Percentiles rank a stretch among this genome's conserved stretches.
Conservation (phyloP, 495 filamentous ascomycete genomes). For the Penicillium silybi region DNA sequence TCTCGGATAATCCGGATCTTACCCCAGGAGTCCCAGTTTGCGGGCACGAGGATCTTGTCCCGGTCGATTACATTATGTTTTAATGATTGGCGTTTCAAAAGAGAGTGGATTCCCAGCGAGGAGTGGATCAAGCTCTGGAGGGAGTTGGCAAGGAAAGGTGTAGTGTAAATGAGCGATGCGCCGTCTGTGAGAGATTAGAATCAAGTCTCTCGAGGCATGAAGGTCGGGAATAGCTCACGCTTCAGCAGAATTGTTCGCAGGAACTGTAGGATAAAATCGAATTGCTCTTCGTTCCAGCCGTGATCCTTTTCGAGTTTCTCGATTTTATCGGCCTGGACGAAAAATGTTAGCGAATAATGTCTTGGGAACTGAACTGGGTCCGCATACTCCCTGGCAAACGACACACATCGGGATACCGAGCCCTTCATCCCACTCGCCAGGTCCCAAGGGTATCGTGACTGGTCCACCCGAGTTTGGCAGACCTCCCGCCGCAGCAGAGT, state of each 20-base stretch:
- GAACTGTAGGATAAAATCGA: conserved; percentile 87
- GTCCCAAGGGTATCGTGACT: conserved; percentile 73
- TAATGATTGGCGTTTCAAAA: conserved; percentile 73
- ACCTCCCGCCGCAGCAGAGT: conserved; percentile 35
- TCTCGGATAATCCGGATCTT: conserved; percentile 94
- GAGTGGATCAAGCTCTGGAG: conserved; percentile 83
- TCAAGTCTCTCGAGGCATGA: neutral
- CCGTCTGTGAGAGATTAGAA: conserved; percentile 59
- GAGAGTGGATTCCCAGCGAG: conserved; percentile 83
- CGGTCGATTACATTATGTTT: conserved; percentile 96
- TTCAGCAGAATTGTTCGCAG: conserved; percentile 80
- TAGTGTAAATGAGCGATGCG: conserved; percentile 86
- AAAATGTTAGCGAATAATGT: conserved; percentile 23
- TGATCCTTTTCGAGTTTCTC: conserved; percentile 81
- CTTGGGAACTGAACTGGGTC: neutral
- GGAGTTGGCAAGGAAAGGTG: conserved; percentile 71
- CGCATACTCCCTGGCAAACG: conserved; percentile 83
- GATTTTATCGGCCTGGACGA: conserved; percentile 77
- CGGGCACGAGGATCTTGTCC: conserved; percentile 89
- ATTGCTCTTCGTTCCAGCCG: conserved; percentile 89
- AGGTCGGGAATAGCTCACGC: conserved; percentile 50
- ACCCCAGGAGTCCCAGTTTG: conserved; percentile 98
- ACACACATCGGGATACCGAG: conserved; percentile 87
- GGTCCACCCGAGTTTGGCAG: conserved; percentile 48
- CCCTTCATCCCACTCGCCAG: conserved; percentile 91